Base-by-base conservation (phyloP, 2,329 filamentous ascomycete genomes). In the Neopestalotiopsis sp. region DNA sequence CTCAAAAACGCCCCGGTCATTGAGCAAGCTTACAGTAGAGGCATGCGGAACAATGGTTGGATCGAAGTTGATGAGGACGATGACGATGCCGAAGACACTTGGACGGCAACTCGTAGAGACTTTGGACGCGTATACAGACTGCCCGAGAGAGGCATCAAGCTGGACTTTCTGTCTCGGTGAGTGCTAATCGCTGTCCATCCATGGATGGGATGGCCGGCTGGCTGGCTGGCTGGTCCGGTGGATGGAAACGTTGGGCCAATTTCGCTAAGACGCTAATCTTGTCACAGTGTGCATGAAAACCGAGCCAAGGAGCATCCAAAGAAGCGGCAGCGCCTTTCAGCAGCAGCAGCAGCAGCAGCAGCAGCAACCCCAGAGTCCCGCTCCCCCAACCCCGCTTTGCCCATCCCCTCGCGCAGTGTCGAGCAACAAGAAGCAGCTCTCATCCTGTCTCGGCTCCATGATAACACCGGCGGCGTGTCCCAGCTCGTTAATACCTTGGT, bases 111-210 rank as follows among this genome's bases (percentile, higher is more conserved):
- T 68, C 78, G 86, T 9, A 83, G 85, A 68, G 86, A 88, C 17
- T 91, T 89, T 75, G 92, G 91, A n/a, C 86, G 88, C 34, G 82
- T 89, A 28, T 91, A 91, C 78, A 88, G 88, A 69, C 80, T 94
- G 67, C 86, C 88, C 0, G 89, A 89, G 70, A 84, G 84, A 74
- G 90, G 90, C 45, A 84, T 94, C 73, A 87, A 92, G 74, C 84
- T 90, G 13, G 90, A 94, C 76, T 94, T 97, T 78, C 89, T 97
- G 63, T 83, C 88, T 69, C 84, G 85, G 88, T 90, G 79, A 79
- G 87, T 20, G 17, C 63, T 30, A 67, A 34, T 14, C 17, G 38
- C 6, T 30, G 56, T 10, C 34, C 6, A 38, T 38, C 3, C 1
- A 38, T 38, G 34, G 34, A 38, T 28, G 24, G 24, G 24, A 28